phyloP scores from a whole-genome alignment of 768 basidiomycete genomes.

The Boletus rex-veris region DNA sequence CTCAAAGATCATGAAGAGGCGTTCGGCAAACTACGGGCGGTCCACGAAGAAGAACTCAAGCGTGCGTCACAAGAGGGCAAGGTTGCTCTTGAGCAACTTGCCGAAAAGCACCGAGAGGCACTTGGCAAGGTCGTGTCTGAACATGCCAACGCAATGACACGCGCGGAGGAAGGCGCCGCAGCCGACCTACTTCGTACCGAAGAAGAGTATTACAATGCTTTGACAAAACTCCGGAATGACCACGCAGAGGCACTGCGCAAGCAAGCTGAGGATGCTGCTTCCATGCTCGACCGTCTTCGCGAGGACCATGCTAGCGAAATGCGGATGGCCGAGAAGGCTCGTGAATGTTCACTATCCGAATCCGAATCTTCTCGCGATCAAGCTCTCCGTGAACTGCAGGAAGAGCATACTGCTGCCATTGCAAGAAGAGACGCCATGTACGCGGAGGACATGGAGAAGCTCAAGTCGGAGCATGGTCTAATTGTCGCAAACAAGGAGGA shows the following conservation, averaged over 20 bases:
- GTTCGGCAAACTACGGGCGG: slow-evolving; percentile 53
- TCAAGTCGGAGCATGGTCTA: slow-evolving; percentile 61
- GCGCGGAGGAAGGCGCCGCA: slow-evolving; percentile 58
- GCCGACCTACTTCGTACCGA: slow-evolving; percentile 63
- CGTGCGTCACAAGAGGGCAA: slow-evolving; percentile 54
- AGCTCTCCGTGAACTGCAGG: slow-evolving; percentile 63
- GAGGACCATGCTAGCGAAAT: slow-evolving; percentile 76
- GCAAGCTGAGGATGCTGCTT: slow-evolving; percentile 56
- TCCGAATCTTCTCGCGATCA: slow-evolving; percentile 64
- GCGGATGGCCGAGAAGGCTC: slow-evolving; percentile 70
- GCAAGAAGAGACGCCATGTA: slow-evolving; percentile 63
- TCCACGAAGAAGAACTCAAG: slow-evolving; percentile 54
- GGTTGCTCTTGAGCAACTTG: slow-evolving; percentile 43
- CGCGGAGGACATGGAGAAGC: slow-evolving; percentile 58
- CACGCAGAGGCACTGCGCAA: slow-evolving; percentile 64
- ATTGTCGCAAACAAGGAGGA: slow-evolving; percentile 54
- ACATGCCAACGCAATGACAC: slow-evolving; percentile 54
- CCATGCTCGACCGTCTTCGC: slow-evolving; percentile 63
- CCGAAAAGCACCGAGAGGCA: slow-evolving; percentile 52
- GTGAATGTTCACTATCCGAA: slow-evolving; percentile 70
- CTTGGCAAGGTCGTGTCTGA: slow-evolving; percentile 48
- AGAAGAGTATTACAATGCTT: slow-evolving; percentile 77
- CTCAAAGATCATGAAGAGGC: slow-evolving; percentile 58
- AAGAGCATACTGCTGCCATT: slow-evolving; percentile 67
- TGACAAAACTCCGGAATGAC: slow-evolving; percentile 72